These are phyloP conservation scores for Diplodia intermedia DNA, from an alignment of 2,329 filamentous ascomycete species.

Conservation along the genomic window DNA sequence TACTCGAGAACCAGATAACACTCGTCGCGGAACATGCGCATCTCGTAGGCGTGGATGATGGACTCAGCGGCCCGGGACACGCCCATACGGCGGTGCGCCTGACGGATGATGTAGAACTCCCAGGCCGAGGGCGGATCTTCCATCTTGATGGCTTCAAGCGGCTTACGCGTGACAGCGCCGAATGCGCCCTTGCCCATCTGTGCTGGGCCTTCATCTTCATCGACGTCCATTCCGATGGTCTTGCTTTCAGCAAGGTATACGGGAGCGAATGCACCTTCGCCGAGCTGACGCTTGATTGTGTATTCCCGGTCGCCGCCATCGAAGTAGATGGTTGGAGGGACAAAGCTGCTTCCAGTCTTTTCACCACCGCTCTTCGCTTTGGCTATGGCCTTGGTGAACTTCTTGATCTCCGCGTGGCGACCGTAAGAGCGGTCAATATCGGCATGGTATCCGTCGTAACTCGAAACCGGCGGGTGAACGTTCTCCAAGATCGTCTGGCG, in stretches of 20 bases:
- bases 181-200: constrained; percentile 70
- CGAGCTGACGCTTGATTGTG: constrained; percentile 82
- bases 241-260: constrained; percentile 88
- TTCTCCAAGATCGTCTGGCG: constrained; percentile 77
- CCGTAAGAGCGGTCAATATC: constrained; percentile 69
- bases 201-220: constrained; percentile 52
- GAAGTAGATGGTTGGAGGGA: constrained; percentile 72
- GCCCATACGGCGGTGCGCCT: constrained; percentile 77
- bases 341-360: constrained; percentile 67
- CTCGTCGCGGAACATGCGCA: constrained; percentile 91
- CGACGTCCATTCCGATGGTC: constrained; percentile 59
- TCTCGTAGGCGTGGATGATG: constrained; percentile 82
- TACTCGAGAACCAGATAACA: constrained; percentile 88
- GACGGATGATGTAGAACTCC: constrained; percentile 96
- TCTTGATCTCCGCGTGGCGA: constrained; percentile 77
- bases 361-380: constrained; percentile 64
- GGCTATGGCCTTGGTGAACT: constrained; percentile 72
- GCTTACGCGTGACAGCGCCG: constrained; percentile 59
- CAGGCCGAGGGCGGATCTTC: constrained; percentile 86
- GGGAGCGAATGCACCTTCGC: constrained; percentile 91
- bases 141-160: constrained; percentile 90
- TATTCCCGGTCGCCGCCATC: constrained; percentile 71
- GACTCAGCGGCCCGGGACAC: constrained; percentile 75
- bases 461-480: constrained; percentile 73
- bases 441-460: constrained; percentile 82